Conservation (phyloP, 805 yeast species). For the Saccharomyces jurei region DNA sequence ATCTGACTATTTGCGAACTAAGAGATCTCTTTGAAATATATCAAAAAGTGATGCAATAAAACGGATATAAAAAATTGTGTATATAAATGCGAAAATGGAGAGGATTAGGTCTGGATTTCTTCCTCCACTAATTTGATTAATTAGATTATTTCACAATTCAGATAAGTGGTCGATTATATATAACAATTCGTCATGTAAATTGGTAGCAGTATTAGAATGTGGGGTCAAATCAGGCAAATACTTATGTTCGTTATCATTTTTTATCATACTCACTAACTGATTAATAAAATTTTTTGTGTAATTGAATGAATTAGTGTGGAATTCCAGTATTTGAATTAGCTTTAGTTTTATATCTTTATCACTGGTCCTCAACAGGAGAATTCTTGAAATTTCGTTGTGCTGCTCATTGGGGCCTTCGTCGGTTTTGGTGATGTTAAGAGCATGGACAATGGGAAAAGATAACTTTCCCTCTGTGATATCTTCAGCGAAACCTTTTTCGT, state of each 20-base stretch:
- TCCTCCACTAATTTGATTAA: not conserved
- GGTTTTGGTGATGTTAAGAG: conserved; percentile 31
- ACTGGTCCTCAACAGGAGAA: conserved; percentile 45
- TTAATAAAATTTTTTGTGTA: conserved; percentile 17
- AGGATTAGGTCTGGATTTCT: not conserved
- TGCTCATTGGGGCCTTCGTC: conserved; percentile 15
- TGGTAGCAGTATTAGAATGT: not conserved
- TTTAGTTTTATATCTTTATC: conserved; percentile 42
- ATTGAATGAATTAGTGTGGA: conserved; percentile 23
- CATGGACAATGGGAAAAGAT: conserved; percentile 77
- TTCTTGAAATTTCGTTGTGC: conserved; percentile 38
- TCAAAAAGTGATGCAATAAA: conserved; percentile 12
- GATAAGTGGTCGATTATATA: not conserved
- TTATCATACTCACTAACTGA: conserved; percentile 15
- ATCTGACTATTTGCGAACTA: conserved; percentile 22
- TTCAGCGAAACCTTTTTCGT: conserved; percentile 74
- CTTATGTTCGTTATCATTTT: conserved; percentile 5
- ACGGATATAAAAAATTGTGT: not conserved
- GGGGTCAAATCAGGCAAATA: conserved; percentile 14
- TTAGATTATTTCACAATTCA: not conserved
- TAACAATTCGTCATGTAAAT: not conserved
- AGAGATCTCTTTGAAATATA: conserved; percentile 26
- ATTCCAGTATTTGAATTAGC: conserved; percentile 42
- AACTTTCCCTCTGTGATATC: conserved; percentile 86
- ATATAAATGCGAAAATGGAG: not conserved